Conservation (phyloP, 208 protist species). For the Spongospora subterranea region DNA sequence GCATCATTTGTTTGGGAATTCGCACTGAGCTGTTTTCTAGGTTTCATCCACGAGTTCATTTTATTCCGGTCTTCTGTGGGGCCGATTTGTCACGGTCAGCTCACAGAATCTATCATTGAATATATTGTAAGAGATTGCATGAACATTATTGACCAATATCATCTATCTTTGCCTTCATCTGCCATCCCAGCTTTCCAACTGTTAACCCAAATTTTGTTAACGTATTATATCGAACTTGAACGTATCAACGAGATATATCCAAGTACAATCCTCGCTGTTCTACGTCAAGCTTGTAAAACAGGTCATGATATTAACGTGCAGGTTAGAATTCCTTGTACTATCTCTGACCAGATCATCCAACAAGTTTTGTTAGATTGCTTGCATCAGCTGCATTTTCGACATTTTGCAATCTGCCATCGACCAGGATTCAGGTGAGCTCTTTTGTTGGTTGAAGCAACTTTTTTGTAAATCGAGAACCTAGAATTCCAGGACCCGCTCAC, state of each 20-base stretch:
- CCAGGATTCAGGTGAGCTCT: not conserved
- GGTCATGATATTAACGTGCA: not conserved
- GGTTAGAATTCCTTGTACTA: not conserved
- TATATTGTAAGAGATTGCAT: not conserved
- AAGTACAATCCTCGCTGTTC: not conserved
- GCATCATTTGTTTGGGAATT: not conserved
- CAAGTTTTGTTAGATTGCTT: not conserved
- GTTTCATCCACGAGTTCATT: slow-evolving; percentile 17
- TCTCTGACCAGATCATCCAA: not conserved
- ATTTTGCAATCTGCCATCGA: not conserved
- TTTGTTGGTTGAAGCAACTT: too few relatives aligned
- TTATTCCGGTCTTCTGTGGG: not conserved
- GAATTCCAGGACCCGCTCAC: not conserved
- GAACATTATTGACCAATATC: not conserved
- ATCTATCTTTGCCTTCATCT: not conserved
- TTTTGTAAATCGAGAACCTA: not conserved
- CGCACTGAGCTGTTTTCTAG: not conserved
- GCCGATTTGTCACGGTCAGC: not conserved
- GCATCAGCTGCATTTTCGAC: not conserved
- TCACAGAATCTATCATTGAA: slow-evolving; percentile 21
- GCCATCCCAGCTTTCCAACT: not conserved
- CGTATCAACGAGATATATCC: not conserved
- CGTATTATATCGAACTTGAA: not conserved
- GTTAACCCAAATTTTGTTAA: not conserved
- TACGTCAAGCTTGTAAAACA: not conserved